phyloP scores from a whole-genome alignment of 2,329 filamentous ascomycete species.

The Claviceps sp. region DNA sequence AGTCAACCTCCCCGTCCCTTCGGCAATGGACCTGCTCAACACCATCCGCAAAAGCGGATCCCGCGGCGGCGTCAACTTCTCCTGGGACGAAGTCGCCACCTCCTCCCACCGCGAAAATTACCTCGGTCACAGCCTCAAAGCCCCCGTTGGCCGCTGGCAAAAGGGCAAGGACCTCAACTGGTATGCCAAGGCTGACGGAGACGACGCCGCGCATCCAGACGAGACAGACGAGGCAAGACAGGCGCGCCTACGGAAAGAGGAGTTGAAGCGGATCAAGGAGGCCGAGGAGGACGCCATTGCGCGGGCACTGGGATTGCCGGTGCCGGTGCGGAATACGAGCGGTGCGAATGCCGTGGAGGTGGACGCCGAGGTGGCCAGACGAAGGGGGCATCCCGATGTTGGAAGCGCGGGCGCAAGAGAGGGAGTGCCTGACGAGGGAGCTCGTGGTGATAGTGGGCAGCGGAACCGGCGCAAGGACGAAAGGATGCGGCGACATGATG shows the following conservation, averaged over 20 bases:
- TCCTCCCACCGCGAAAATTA: constrained; percentile 80
- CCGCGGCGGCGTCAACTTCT: constrained; percentile 88
- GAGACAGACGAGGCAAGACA: constrained; percentile 46
- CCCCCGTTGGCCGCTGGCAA: constrained; percentile 85
- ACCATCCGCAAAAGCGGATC: constrained; percentile 84
- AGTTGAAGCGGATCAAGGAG: constrained; percentile 73
- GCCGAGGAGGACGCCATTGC: constrained; percentile 88
- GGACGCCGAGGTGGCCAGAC: constrained; percentile 33
- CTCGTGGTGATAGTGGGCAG: not conserved
- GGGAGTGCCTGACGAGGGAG: constrained; percentile 9
- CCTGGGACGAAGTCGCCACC: constrained; percentile 85
- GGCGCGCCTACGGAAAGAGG: constrained; percentile 55
- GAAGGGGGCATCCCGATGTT: constrained; percentile 18
- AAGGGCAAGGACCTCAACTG: constrained; percentile 55
- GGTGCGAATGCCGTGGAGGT: constrained; percentile 49
- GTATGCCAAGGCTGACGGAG: constrained; percentile 43
- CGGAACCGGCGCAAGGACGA: constrained; percentile 12
- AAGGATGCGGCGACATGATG: constrained; percentile 18
- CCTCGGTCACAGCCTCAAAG: constrained; percentile 83
- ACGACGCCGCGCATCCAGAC: constrained; percentile 26
- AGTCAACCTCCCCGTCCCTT: not conserved
- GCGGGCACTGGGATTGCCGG: constrained; percentile 65
- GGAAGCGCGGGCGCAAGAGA: constrained; percentile 7
- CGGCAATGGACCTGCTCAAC: constrained; percentile 77
- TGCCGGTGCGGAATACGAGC: constrained; percentile 44